A percentile compares a stretch with the other conserved stretches of the same genome.
phyloP scores from a whole-genome alignment of 257 asterid genomes.

The Gynochthodes officinalis region DNA sequence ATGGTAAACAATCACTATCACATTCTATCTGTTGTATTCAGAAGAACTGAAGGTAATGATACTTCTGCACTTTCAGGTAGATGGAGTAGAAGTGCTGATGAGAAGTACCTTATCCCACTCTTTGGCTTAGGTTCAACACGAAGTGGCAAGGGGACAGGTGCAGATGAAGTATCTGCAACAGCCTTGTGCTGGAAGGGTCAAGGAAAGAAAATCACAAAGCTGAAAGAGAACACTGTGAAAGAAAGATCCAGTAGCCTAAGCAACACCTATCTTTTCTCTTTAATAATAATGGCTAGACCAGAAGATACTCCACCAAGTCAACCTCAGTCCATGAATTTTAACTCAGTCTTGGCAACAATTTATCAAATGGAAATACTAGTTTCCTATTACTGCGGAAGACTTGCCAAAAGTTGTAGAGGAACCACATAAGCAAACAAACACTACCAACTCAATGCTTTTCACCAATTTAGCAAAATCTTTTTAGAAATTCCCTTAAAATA shows the following conservation, averaged over 20 bases:
- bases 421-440: neutral
- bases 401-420: neutral
- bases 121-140: slow-evolving; percentile 97
- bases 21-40: neutral
- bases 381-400: neutral
- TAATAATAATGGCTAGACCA: neutral
- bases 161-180: slow-evolving; percentile 79
- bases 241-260: neutral
- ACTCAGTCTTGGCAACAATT: neutral
- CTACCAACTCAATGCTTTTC: neutral
- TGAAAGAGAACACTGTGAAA: neutral
- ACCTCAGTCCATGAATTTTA: neutral
- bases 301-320: neutral
- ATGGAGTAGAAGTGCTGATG: neutral
- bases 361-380: neutral
- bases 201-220: slow-evolving; percentile 29
- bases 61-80: neutral
- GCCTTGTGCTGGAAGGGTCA: slow-evolving; percentile 65
- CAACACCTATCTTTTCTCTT: neutral
- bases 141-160: slow-evolving; percentile 80
- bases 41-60: neutral
- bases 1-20: neutral
- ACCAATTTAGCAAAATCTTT: neutral
- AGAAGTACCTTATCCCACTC: slow-evolving; percentile 78
- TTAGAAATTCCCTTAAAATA: neutral